Evolutionary conservation across 345 rosid species (phyloP).

Genomic region (Gossypium longicalyx): DNA sequence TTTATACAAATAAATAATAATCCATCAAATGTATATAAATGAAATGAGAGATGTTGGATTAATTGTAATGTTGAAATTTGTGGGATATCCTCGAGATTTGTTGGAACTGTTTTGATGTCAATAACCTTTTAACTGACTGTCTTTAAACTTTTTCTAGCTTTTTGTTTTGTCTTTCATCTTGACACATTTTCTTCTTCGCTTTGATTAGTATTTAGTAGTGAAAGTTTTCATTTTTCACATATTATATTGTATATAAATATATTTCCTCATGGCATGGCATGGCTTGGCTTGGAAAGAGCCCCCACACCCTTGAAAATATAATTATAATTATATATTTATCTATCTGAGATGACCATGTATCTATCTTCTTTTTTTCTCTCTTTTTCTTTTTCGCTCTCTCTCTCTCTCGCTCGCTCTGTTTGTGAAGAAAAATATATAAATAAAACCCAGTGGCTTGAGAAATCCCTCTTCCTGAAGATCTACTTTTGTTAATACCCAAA

Average conservation of each 20-base stretch:
- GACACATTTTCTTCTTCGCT: too few relatives aligned
- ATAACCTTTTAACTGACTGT: too few relatives aligned
- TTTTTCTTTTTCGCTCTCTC: not conserved
- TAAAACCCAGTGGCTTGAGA: constrained; percentile 22
- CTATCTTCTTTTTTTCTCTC: not conserved
- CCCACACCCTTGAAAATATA: not conserved
- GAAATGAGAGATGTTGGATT: too few relatives aligned
- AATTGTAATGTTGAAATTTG: too few relatives aligned
- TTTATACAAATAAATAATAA: too few relatives aligned
- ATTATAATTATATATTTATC: not conserved
- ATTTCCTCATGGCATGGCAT: not conserved
- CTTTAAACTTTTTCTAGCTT: too few relatives aligned
- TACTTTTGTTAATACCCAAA: constrained; percentile 17
- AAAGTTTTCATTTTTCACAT: not conserved
- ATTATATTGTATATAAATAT: not conserved
- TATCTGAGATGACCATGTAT: not conserved
- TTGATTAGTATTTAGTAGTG: too few relatives aligned
- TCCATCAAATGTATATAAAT: too few relatives aligned
- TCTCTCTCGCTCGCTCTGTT: not conserved
- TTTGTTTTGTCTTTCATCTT: too few relatives aligned
- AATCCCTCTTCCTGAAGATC: constrained; percentile 26
- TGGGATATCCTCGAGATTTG: too few relatives aligned
- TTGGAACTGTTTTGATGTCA: too few relatives aligned
- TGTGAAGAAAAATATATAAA: not conserved
- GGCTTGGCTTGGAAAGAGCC: constrained; percentile 18